Evolutionary conservation across 176 grass and related monocot species (phyloP), one percentile per base, ranked within the genome.

Genomic region (Zoysia japonica): DNA sequence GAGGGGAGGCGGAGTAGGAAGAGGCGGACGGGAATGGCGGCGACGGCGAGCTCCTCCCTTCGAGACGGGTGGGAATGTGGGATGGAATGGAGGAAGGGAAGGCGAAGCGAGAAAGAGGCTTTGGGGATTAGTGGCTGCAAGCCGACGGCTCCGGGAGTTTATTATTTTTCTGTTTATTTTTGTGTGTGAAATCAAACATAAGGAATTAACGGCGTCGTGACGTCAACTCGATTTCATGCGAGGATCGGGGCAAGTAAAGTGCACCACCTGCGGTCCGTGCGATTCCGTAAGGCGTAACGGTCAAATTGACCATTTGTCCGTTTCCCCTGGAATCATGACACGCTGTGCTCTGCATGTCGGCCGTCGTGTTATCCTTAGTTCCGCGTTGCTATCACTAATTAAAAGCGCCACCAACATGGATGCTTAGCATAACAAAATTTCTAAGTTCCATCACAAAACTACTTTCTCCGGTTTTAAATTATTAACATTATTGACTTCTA

Each of bases 41-140:
- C 68, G 77, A 68, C 68, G 88, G 80, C 82, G 82, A 83, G 70
- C 73, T 39, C 36, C 28, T 28, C 28, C 28, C 36, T 60, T 75
- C 74, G 66, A 76, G 9, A 43, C 28, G 28, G 28, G 78, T 87
- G 80, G 77, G 62, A 14, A 48, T 4, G 77, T 53, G 83, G 37
- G 77, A 19, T 61, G 19, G 35, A 64, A 87, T 60, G 77, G 70
- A 16, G 72, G 72, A 65, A 80, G 61, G 65, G 75, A 67, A 84
- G 89, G 83, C 61, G 74, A 75, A 64, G 74, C 67, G 74, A 54
- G 16, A 67, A 79, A 67, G 82, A 71, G 76, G 86, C 75, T 78
- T 74, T 83, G 62, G 77, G 78, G 69, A 91, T 89, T 80, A 85
- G 79, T 87, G 80, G 72, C 80, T 52, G 83, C 15, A 68, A 84